Evolutionary conservation across 2,329 filamentous ascomycete genomes (phyloP), one percentile per base, ranked within the genome.

Genomic region (Pestalotiopsis sp.): DNA sequence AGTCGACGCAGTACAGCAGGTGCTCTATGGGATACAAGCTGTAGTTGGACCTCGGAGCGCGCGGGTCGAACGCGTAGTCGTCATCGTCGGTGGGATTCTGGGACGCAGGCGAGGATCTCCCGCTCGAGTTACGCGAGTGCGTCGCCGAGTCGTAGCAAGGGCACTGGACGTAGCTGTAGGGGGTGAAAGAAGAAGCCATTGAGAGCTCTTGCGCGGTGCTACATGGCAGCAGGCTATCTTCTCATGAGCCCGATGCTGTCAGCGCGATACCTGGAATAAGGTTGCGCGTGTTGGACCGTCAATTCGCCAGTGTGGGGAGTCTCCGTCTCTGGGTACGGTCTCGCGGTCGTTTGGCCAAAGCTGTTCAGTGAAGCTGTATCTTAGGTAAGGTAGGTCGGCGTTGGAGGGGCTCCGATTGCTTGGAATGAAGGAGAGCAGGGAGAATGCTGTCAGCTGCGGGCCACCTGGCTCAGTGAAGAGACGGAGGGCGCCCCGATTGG

Each of bases 1-100:
- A 99, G 79, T 98, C 96, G 78, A 97, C 95, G 84, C 96, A 99
- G 83, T 97, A 99, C 56, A 98, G 87, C 31, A 99, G 88, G 78
- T 98, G 91, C 77, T 98, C 95, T 59, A 98, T 90, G 0, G 96
- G 95, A 77, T 95, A 98, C 39, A 99, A 86, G 73, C 94, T 95
- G 84, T 94, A 98, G 79, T 94, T 96, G 69, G 96, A 93, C 49
- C 95, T 91, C 17, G 93, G 89, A 70, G 91, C 91, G 74, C 92
- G 90, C 2, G 96, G 94, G 78, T 99, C 93, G 80, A 99, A 97
- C 3, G 93, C 92, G 70, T 87, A 86, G 69, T 93, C 90, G 64
- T 93, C 90, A 36, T 87, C 82, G 3, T 82, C 74, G 12, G 64
- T 62, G 13, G 59, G n/a, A 17, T 72, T 70, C 9, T 67, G 66